phyloP scores from a whole-genome alignment of 768 basidiomycete genomes.

The Termitomyces sp. region DNA sequence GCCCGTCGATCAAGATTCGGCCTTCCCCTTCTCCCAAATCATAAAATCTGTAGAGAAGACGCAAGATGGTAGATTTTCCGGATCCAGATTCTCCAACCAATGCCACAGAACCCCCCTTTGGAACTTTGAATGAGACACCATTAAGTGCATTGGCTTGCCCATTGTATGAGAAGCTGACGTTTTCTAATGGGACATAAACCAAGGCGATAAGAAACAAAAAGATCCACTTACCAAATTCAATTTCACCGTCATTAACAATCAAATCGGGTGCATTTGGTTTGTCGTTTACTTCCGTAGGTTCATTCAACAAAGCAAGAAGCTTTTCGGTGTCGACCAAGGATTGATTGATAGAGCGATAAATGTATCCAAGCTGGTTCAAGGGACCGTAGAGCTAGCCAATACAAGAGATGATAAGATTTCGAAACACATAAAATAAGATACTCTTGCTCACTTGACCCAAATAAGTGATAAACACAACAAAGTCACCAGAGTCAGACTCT shows the following conservation, averaged over 20 bases:
- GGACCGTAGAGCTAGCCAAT: slow-evolving; percentile 57
- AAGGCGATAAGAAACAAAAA: background rate
- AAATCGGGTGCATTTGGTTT: slow-evolving; percentile 70
- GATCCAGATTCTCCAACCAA: slow-evolving; percentile 82
- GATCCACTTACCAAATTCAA: slow-evolving; percentile 69
- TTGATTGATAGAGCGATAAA: slow-evolving; percentile 73
- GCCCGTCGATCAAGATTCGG: slow-evolving; percentile 76
- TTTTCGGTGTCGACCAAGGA: slow-evolving; percentile 81
- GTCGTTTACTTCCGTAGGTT: slow-evolving; percentile 82
- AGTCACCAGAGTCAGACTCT: slow-evolving; percentile 47
- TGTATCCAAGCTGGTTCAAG: slow-evolving; percentile 70
- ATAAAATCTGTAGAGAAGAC: slow-evolving; percentile 91
- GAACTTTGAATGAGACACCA: slow-evolving; percentile 82
- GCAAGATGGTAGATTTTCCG: slow-evolving; percentile 79
- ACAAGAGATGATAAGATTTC: slow-evolving; percentile 2
- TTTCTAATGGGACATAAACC: slow-evolving; percentile 39
- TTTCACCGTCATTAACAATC: slow-evolving; percentile 64
- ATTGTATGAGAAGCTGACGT: slow-evolving; percentile 86
- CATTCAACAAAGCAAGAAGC: slow-evolving; percentile 72
- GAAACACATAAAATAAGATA: background rate
- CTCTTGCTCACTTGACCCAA: slow-evolving; percentile 54
- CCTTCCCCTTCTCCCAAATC: slow-evolving; percentile 78
- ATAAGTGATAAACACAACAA: slow-evolving; percentile 80
- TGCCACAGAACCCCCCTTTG: slow-evolving; percentile 82
- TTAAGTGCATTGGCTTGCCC: slow-evolving; percentile 62